Evolutionary conservation across 257 asterid genomes (phyloP), one percentile per base, ranked within the genome.

Genomic region (Solanum tarijense): DNA sequence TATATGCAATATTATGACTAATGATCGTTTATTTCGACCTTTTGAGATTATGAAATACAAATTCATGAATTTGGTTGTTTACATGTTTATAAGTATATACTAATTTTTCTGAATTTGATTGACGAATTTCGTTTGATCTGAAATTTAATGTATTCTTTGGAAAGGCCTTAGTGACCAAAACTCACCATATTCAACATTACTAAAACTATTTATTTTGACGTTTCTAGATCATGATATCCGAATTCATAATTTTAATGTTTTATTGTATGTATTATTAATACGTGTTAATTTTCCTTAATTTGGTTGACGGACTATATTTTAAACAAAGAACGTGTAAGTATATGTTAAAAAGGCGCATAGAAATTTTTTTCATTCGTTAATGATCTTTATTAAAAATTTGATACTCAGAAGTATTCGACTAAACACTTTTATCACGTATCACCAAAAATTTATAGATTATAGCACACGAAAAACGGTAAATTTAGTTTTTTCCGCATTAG

Each of bases 91-190:
- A 2, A 27, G 1, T 69, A 69, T 29, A 69, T 69, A 9, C 0
- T 68, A 12, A 6, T 68, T 29, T 68, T 68, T 27, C 0, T 29
- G 1, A 29, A 29, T 69, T 29, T 29, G 2, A 69, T 69, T 69
- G 0, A 27, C 23, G 1, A 1, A 69, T 1, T 29, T 13, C 1
- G 5, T 29, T 25, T 7, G 1, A 68, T 0, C 0, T 69, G 3
- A 69, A 65, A 65, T 25, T 25, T 11, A 11, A 25, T 11, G 4
- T 65, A 5, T 25, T 5, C 16, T 65, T n/a, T 4, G 2, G 3
- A 65, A 65, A 65, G 12, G 8, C 7, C 18, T 10, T n/a, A 0
- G 6, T 62, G 31, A 62, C 1, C 7, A 62, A 62, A n/a, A n/a
- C 7, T 62, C 16, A 62, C 16, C 14, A 58, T 58, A 58, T 58